A percentile compares a stretch with the other conserved stretches of the same genome.
phyloP scores from a whole-genome alignment of 257 asterid genomes.

The Capsicum chinense region DNA sequence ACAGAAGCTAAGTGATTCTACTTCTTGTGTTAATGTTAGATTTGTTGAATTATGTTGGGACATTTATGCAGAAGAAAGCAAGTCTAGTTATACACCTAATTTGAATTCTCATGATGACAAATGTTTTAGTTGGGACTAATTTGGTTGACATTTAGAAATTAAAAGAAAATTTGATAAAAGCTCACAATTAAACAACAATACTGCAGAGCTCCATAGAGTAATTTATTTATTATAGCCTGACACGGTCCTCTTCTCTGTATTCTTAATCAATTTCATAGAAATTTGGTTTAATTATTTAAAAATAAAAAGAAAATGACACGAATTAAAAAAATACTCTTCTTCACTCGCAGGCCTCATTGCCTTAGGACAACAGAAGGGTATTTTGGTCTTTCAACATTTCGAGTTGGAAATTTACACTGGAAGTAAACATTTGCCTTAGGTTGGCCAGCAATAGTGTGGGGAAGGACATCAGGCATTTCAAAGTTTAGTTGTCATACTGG shows the following conservation, averaged over 20 bases:
- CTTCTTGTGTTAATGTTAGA: neutral
- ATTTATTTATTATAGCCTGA: constrained; percentile 16
- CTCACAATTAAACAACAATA: neutral
- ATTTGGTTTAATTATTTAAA: neutral
- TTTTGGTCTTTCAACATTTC: neutral
- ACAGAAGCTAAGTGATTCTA: neutral
- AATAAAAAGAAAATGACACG: neutral
- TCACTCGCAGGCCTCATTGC: constrained; percentile 3
- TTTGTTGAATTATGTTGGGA: neutral
- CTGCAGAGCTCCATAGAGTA: neutral
- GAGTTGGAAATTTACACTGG: neutral
- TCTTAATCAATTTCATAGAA: neutral
- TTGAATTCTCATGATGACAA: neutral
- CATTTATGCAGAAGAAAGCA: neutral
- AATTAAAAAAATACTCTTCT: neutral
- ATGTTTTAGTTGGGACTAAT: neutral
- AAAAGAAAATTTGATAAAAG: neutral
- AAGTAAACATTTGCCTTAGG: neutral
- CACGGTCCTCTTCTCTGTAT: neutral
- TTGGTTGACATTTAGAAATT: neutral
- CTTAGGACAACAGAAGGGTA: neutral
- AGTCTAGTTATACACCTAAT: neutral
- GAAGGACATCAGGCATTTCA: neutral
- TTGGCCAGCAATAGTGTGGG: neutral
- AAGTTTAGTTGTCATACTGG: neutral